Evolutionary conservation across 768 basidiomycete species (phyloP).

Genomic region (Melanogaster broomeanus): DNA sequence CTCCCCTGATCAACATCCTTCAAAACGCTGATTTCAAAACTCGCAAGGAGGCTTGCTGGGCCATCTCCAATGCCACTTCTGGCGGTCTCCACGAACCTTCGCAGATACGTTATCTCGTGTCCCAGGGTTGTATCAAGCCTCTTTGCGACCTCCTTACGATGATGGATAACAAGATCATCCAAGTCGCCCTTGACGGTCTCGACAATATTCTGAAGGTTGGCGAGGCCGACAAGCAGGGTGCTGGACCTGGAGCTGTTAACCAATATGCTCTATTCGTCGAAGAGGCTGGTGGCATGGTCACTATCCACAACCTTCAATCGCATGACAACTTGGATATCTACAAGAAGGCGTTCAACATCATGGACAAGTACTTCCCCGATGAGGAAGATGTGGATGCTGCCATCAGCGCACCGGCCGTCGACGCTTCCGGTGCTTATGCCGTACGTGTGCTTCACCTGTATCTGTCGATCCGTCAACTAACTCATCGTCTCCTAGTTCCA

Average conservation of each 20-base stretch:
- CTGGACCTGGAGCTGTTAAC: constrained; percentile 82
- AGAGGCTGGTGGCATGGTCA: constrained; percentile 98
- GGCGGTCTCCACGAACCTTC: constrained; percentile 95
- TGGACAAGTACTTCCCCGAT: constrained; percentile 98
- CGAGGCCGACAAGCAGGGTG: constrained; percentile 87
- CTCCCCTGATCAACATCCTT: constrained; percentile 97
- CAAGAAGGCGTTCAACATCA: constrained; percentile 99
- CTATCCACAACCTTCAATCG: constrained; percentile 98
- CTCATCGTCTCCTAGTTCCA: constrained; percentile 59
- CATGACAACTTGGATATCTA: constrained; percentile 99
- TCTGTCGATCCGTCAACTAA: constrained; percentile 4
- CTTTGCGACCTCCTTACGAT: constrained; percentile 94
- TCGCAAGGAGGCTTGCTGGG: constrained; percentile 99
- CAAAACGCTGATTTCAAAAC: constrained; percentile 99
- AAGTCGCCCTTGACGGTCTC: constrained; percentile 95
- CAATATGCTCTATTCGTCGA: constrained; percentile 94
- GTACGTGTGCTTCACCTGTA: constrained; percentile 42
- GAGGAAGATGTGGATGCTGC: constrained; percentile 92
- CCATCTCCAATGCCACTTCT: constrained; percentile 97
- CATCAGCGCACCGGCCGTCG: constrained; percentile 74
- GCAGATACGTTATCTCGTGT: constrained; percentile 97
- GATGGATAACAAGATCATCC: constrained; percentile 99
- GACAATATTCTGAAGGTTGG: constrained; percentile 99
- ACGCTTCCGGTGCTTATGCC: constrained; percentile 71
- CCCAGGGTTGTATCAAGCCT: constrained; percentile 98